A percentile compares a stretch with the other conserved stretches of the same genome.
phyloP scores from a whole-genome alignment of 495 filamentous ascomycete species.

The Aspergillus indologenus region DNA sequence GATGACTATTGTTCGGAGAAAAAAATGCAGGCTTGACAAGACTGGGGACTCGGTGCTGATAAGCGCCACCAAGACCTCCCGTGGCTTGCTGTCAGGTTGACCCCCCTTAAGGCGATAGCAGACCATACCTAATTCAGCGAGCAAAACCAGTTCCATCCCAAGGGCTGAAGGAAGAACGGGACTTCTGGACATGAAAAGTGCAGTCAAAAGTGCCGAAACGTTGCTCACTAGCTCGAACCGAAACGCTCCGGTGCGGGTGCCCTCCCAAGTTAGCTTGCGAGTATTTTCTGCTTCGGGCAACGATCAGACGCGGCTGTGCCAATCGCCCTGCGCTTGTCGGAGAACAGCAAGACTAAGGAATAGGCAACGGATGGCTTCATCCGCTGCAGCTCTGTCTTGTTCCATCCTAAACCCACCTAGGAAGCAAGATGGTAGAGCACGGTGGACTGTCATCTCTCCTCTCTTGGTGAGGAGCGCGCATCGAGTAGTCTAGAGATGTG shows the following conservation, averaged over 20 bases:
- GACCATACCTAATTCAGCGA: background rate
- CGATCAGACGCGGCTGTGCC: slow-evolving; percentile 22
- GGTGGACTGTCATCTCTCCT: background rate
- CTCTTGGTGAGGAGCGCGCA: background rate
- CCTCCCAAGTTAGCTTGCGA: slow-evolving; percentile 16
- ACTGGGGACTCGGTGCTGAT: background rate
- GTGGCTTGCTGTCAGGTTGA: background rate
- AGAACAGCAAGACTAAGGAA: slow-evolving; percentile 9
- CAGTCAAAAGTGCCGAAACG: slow-evolving; percentile 14
- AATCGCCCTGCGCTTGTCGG: slow-evolving; percentile 17
- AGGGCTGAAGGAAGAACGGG: slow-evolving; percentile 6
- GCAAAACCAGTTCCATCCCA: background rate
- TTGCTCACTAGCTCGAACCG: slow-evolving; percentile 13
- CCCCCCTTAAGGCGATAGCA: background rate
- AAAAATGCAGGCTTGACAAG: background rate
- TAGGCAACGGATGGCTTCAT: slow-evolving; percentile 14
- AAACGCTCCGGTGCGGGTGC: slow-evolving; percentile 17
- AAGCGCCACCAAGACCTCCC: background rate
- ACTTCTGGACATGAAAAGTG: slow-evolving; percentile 5
- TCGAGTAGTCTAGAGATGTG: background rate
- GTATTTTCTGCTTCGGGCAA: slow-evolving; percentile 24
- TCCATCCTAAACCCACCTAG: background rate
- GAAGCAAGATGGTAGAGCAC: background rate
- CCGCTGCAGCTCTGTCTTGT: background rate
- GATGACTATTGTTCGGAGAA: background rate